These are phyloP conservation scores for Clausena lansium DNA, from an alignment of 345 rosid genomes.

Conservation along the genomic window DNA sequence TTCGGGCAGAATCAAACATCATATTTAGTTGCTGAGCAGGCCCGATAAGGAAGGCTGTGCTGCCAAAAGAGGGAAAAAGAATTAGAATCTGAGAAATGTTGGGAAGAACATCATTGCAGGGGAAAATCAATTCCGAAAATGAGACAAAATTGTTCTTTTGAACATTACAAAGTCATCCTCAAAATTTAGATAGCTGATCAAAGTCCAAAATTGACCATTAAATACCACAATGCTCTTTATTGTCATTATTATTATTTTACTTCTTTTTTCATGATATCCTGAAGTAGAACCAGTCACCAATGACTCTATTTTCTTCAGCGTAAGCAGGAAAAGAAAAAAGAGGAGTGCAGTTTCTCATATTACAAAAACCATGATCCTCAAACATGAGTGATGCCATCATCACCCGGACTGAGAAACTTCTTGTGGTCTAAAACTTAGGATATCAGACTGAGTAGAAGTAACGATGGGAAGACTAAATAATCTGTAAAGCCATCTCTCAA, in stretches of 20 bases:
- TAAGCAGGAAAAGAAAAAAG: not conserved
- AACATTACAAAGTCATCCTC: not conserved
- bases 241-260: not conserved
- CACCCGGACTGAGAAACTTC: not conserved
- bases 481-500: not conserved
- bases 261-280: not conserved
- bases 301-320: not conserved
- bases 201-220: not conserved
- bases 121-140: not conserved
- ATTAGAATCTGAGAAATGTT: constrained; percentile 22
- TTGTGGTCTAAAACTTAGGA: not conserved
- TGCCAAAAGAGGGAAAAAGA: constrained; percentile 49
- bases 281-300: not conserved
- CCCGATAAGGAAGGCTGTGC: constrained; percentile 96
- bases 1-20: constrained; percentile 84
- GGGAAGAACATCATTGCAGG: not conserved
- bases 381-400: not conserved
- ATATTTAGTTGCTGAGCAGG: constrained; percentile 65
- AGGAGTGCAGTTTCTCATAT: not conserved
- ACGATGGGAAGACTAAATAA: not conserved
- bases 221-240: too few relatives aligned
- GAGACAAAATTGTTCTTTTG: not conserved
- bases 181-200: not conserved
- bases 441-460: not conserved
- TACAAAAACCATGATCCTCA: not conserved